Evolutionary conservation across 768 basidiomycete species (phyloP), one percentile per base, ranked within the genome.

Genomic region (Trametes villosa): DNA sequence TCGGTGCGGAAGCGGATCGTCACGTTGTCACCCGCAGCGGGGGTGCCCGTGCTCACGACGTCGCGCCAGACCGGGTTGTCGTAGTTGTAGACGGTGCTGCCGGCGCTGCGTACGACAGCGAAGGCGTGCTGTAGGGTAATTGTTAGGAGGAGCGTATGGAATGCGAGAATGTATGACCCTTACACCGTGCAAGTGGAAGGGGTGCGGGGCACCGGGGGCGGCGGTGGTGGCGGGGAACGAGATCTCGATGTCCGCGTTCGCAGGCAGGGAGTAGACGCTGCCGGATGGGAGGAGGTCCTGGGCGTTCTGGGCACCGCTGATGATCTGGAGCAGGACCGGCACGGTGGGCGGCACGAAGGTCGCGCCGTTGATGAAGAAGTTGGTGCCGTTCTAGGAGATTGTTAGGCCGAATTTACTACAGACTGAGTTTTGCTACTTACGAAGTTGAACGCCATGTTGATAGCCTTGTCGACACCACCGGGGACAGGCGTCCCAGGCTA

Each of bases 311-410:
- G 76, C 71, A 9, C 82, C 82, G 57, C 77, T 80, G 29, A 83
- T 64, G 48, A 83, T 80, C 66, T 84, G 81, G 18, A 83, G 74
- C 13, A 85, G 69, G 4, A 80, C 79, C 2, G 83, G 82, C 0
- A 75, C 74, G 24, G 69, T 72, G 0, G 82, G 81, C 0, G 78
- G 71, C 1, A 48, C 45, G 30, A 59, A 65, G 2, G 76, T 68
- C 1, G 57, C 66, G 29, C 69, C 68, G 61, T 80, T 79, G 51
- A 80, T 67, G 18, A 65, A 63, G 66, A 76, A 79, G 36, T 67
- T 58, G 4, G 40, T 45, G 49, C 57, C 48, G 66, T 69, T 33
- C 61, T 66, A 49, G 51, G 67, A 74, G 73, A 11, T 72, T 41
- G 17, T 63, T 64, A 54, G 53, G 52, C 9, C 7, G 27, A n/a